phyloP scores from a whole-genome alignment of 352 stramenopile genomes.

The Detonula confervacea region DNA sequence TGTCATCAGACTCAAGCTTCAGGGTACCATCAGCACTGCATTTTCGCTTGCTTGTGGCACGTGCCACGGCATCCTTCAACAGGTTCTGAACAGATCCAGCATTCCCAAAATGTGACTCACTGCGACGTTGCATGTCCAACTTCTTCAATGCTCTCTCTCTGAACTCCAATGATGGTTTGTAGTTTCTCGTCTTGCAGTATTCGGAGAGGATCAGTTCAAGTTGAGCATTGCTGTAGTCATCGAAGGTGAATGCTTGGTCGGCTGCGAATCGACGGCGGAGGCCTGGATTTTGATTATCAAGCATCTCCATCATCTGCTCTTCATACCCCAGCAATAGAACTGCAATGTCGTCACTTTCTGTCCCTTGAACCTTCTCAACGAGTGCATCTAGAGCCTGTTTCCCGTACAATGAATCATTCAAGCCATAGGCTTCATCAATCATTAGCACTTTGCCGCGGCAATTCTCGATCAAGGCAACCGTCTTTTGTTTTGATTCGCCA shows the following conservation, averaged over 20 bases:
- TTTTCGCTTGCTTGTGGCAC: slow-evolving; percentile 56
- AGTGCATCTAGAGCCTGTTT: slow-evolving; percentile 87
- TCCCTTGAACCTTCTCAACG: slow-evolving; percentile 91
- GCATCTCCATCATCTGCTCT: slow-evolving; percentile 90
- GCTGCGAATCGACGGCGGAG: slow-evolving; percentile 88
- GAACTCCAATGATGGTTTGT: slow-evolving; percentile 53
- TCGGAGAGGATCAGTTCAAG: slow-evolving; percentile 66
- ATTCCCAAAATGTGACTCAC: slow-evolving; percentile 89
- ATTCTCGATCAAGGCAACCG: slow-evolving; percentile 86
- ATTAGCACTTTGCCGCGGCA: slow-evolving; percentile 91
- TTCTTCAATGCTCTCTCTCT: slow-evolving; percentile 44
- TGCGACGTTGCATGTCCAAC: slow-evolving; percentile 32
- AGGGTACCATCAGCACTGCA: slow-evolving; percentile 27
- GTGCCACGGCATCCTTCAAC: slow-evolving; percentile 86
- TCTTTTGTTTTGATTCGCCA: slow-evolving; percentile 90
- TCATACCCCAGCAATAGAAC: slow-evolving; percentile 92
- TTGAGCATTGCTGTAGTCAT: slow-evolving; percentile 90
- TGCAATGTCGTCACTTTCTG: slow-evolving; percentile 89
- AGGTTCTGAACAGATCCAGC: slow-evolving; percentile 89
- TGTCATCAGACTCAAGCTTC: slow-evolving; percentile 42
- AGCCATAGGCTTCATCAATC: slow-evolving; percentile 93
- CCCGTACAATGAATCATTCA: slow-evolving; percentile 78
- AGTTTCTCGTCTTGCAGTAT: slow-evolving; percentile 35
- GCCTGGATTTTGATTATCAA: slow-evolving; percentile 89
- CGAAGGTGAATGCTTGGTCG: slow-evolving; percentile 91